Conservation (phyloP, 2,329 filamentous ascomycete species). For the Cryphonectria carpinicola region DNA sequence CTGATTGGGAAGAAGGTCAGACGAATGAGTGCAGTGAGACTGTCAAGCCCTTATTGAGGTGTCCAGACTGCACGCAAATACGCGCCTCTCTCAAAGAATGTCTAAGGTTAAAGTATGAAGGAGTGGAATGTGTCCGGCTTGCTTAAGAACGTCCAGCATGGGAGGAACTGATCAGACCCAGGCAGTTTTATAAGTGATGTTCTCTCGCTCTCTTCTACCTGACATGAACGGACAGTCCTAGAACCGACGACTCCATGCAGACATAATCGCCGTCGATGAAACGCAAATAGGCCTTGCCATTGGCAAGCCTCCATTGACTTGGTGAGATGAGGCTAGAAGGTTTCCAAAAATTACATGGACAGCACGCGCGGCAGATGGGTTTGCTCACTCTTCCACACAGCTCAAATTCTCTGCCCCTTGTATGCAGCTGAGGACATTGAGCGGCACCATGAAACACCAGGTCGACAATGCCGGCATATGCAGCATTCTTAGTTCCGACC, state of each 20-base stretch:
- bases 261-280: conserved; percentile 21
- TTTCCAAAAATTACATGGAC: background rate
- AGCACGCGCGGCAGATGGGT: background rate
- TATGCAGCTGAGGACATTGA: background rate
- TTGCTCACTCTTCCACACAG: background rate
- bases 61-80: background rate
- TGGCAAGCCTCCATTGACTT: background rate
- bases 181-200: conserved; percentile 14
- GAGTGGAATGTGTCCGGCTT: background rate
- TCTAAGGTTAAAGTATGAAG: conserved; percentile 4
- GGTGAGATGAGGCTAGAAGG: background rate
- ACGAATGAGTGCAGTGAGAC: conserved; percentile 16
- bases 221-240: background rate
- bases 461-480: background rate
- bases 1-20: conserved; percentile 6
- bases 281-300: background rate
- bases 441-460: background rate
- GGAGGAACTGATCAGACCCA: background rate
- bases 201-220: background rate
- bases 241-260: conserved; percentile 6
- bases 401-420: background rate
- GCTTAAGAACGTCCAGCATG: background rate
- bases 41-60: background rate
- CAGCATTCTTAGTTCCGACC: background rate
- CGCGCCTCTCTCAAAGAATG: conserved; percentile 16